phyloP scores from a whole-genome alignment of 495 filamentous ascomycete genomes.

The Hypomontagnella monticulosa region DNA sequence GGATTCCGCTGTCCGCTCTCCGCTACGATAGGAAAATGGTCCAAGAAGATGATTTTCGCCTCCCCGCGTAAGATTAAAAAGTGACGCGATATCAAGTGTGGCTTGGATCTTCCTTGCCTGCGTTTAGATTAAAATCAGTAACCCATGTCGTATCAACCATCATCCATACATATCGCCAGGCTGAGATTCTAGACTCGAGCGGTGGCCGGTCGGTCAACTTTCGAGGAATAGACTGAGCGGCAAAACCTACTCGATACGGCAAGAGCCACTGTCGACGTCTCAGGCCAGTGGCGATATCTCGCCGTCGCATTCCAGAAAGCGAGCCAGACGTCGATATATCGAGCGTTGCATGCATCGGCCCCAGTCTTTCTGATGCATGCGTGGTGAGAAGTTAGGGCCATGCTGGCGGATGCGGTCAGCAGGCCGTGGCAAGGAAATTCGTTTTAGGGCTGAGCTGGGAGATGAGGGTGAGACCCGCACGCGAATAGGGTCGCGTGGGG shows the following conservation, averaged over 20 bases:
- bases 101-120: neutral
- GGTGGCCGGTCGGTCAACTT: neutral
- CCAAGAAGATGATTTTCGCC: conserved; percentile 1
- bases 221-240: conserved; percentile 16
- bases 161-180: neutral
- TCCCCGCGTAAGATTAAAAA: neutral
- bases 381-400: conserved; percentile 9
- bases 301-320: conserved; percentile 4
- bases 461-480: conserved; percentile 26
- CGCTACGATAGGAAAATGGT: conserved; percentile 5
- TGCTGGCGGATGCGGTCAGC: conserved; percentile 30
- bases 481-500: conserved; percentile 26
- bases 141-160: neutral
- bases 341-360: conserved; percentile 25
- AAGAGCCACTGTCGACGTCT: neutral
- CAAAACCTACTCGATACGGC: conserved; percentile 32
- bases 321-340: conserved; percentile 12
- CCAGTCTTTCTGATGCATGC: conserved; percentile 23
- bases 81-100: neutral
- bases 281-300: conserved; percentile 17
- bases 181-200: neutral
- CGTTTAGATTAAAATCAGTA: conserved; percentile 1
- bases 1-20: neutral
- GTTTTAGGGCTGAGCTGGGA: conserved; percentile 30
- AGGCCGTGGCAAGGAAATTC: conserved; percentile 13